These are phyloP conservation scores for Sporobolomyces pararoseus DNA, from an alignment of 768 basidiomycete genomes.

Conservation along the genomic window DNA sequence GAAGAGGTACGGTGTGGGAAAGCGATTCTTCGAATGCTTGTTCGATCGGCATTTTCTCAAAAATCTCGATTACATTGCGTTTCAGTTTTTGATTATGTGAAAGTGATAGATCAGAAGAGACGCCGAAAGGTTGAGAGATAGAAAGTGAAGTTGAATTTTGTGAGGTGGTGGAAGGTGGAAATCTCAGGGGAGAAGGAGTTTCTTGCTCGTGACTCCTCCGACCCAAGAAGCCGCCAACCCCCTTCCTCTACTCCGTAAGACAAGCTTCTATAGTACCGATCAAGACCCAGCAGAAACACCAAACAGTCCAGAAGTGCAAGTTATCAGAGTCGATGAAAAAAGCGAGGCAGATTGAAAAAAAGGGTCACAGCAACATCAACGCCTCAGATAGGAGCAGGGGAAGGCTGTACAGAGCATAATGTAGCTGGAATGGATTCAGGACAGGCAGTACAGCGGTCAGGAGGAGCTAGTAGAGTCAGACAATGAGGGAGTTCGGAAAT, in stretches of 20 bases:
- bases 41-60: too few relatives aligned
- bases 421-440: background rate
- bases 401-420: background rate
- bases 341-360: background rate
- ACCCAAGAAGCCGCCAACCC: conserved; percentile 12
- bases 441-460: background rate
- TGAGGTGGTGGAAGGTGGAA: background rate
- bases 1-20: too few relatives aligned
- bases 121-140: background rate
- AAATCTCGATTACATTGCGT: too few relatives aligned
- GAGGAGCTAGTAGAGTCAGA: background rate
- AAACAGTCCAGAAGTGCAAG: background rate
- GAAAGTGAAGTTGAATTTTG: background rate
- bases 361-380: background rate
- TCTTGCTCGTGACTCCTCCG: conserved; percentile 2
- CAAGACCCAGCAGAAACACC: background rate
- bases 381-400: background rate
- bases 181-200: background rate
- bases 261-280: background rate
- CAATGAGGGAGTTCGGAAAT: background rate
- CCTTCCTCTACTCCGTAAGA: conserved; percentile 19
- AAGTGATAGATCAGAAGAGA: too few relatives aligned
- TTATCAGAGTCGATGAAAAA: background rate
- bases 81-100: conserved; percentile 22
- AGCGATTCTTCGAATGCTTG: too few relatives aligned